These are phyloP conservation scores for Erodium moschatum DNA, from an alignment of 441 rosid genomes.

Conservation along the genomic window DNA sequence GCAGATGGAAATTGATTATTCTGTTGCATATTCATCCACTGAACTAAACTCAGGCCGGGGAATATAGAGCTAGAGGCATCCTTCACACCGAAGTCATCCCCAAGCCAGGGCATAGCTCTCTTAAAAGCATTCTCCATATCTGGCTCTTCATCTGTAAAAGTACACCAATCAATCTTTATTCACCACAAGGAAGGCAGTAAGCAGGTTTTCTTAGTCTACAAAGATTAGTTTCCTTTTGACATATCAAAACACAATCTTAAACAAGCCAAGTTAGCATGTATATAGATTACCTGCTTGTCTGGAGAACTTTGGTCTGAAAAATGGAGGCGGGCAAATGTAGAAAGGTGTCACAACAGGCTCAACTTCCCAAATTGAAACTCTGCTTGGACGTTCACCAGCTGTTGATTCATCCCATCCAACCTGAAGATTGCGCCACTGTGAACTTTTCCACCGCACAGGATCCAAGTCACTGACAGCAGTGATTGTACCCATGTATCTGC, in stretches of 20 bases:
- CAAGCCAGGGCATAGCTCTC: conserved; percentile 59
- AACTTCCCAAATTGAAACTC: conserved; percentile 92
- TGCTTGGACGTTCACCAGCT: conserved; percentile 66
- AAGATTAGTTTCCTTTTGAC: background rate
- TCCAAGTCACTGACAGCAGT: conserved; percentile 81
- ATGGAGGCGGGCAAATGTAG: conserved; percentile 84
- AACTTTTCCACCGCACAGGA: conserved; percentile 79
- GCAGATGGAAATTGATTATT: conserved; percentile 44
- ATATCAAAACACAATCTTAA: background rate
- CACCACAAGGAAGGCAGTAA: background rate
- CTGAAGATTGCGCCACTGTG: conserved; percentile 96
- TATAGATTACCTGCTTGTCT: conserved; percentile 56
- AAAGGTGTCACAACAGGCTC: conserved; percentile 92
- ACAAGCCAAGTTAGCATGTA: background rate
- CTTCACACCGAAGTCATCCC: conserved; percentile 47
- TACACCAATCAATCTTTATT: conserved; percentile 1
- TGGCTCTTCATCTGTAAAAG: conserved; percentile 47
- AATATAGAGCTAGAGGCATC: conserved; percentile 34
- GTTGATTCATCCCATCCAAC: conserved; percentile 99
- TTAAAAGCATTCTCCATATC: conserved; percentile 49
- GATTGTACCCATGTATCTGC: conserved; percentile 91
- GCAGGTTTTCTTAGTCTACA: background rate
- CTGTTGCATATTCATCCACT: conserved; percentile 77
- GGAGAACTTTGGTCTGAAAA: conserved; percentile 65
- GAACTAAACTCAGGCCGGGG: conserved; percentile 52